Conservation (phyloP, 768 basidiomycete genomes). For the Phallus indusiatus region DNA sequence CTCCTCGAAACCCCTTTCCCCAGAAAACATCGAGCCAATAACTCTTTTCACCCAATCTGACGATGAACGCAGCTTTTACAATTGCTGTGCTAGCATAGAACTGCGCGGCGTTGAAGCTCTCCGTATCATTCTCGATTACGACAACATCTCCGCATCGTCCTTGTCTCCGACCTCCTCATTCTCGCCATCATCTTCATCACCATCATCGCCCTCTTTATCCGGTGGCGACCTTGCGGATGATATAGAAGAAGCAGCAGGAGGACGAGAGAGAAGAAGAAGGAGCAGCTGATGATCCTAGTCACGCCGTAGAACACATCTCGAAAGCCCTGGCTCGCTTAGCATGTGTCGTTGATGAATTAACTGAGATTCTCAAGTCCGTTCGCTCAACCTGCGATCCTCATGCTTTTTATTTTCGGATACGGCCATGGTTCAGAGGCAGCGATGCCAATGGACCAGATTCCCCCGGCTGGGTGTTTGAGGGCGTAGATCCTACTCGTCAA, state of each 20-base stretch:
- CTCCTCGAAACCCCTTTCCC: constrained; percentile 46
- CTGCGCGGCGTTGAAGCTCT: constrained; percentile 80
- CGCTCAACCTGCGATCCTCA: constrained; percentile 71
- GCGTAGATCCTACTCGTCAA: constrained; percentile 45
- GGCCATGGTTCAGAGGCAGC: constrained; percentile 91
- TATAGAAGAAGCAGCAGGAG: no score
- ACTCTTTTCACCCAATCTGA: constrained; percentile 78
- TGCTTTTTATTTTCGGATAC: constrained; percentile 79
- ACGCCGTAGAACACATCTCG: constrained; percentile 36
- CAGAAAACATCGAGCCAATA: constrained; percentile 65
- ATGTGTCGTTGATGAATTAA: constrained; percentile 63
- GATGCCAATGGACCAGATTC: constrained; percentile 43
- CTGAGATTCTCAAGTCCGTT: constrained; percentile 57
- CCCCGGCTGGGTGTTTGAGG: constrained; percentile 70
- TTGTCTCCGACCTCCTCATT: constrained; percentile 45
- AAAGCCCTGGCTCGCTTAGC: constrained; percentile 63
- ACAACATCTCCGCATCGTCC: constrained; percentile 43
- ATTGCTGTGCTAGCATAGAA: constrained; percentile 76
- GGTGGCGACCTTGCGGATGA: background rate
- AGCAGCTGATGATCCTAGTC: background rate
- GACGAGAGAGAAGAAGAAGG: no score
- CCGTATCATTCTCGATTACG: constrained; percentile 79
- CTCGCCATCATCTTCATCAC: constrained; percentile 22
- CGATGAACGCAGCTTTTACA: constrained; percentile 81
- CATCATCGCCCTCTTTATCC: background rate